Evolutionary conservation across 192 early-diverging fungal species (phyloP), one percentile per base, ranked within the genome.

Genomic region (Linnemannia exigua): DNA sequence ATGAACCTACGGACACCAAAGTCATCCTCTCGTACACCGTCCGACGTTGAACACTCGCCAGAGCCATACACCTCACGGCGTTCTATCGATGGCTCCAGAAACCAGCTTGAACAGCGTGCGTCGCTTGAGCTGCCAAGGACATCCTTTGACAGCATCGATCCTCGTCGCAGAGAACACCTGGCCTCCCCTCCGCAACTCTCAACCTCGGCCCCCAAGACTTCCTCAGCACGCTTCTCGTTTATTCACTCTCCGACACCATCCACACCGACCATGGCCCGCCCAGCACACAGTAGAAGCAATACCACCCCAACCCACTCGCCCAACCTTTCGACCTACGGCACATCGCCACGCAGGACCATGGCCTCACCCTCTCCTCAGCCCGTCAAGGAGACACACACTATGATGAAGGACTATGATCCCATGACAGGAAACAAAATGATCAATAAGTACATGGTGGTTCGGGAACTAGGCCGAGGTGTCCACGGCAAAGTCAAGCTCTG

Each of bases 401-500:
- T 99, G 84, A 93, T 93, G 76, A 94, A 96, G 51, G 94, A 96
- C 70, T 93, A 95, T 86, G 96, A 98, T 80, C 92, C 94, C 54
- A 88, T 84, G 52, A 96, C 96, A 1, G 98, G 98, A 22, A 94
- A 95, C 87, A 99, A 99, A 79, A 95, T 96, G 92, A 96, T 99
- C 81, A 99, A 99, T 88, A 92, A 98, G 72, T 99, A 98, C 88
- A 94, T 97, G 90, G 93, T 99, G 15, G 85, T 99, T 14, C 90
- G 90, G 67, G 97, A 98, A 86, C 90, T 99, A 16, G 98, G 98
- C 12, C 90, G 98, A 35, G 98, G 98, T 47, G 95, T 95, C 14
- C 97, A 99, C 77, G 98, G 98, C 50, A 99, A 99, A 88, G 98
- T 99, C 54, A 98, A 98, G 87, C 91, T 99, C 35, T 95, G 93